A percentile compares a stretch with the other conserved stretches of the same genome.
Evolutionary conservation across 139 green algal genomes (phyloP).

Genomic region (Edaphochlamys debaryana): DNA sequence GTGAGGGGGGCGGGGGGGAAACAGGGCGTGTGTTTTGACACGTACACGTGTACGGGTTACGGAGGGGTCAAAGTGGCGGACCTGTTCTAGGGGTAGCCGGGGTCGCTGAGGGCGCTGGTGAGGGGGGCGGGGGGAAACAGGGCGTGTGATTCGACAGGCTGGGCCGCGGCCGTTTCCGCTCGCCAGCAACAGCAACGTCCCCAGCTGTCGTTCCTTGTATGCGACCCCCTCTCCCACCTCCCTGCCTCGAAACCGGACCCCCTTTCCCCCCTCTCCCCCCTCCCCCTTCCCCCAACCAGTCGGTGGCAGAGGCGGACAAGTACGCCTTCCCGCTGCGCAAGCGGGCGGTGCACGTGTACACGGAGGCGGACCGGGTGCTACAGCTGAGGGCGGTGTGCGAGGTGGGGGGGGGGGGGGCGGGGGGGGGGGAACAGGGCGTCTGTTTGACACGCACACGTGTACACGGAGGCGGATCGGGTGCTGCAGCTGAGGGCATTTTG

Average conservation of each 20-base stretch:
- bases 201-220: no score
- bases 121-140: background rate
- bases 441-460: no score
- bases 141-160: no score
- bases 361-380: constrained; percentile 81
- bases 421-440: no score
- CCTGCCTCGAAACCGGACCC: no score
- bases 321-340: constrained; percentile 79
- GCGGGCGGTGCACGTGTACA: constrained; percentile 85
- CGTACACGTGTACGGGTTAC: no score
- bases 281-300: background rate
- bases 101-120: constrained; percentile 57
- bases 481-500: constrained; percentile 75
- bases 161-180: no score
- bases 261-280: background rate
- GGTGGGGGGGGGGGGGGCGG: constrained; percentile 6
- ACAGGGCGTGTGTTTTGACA: no score
- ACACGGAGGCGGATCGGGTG: constrained; percentile 83
- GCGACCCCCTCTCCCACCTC: no score
- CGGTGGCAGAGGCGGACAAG: constrained; percentile 30
- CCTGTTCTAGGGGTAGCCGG: constrained; percentile 68
- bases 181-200: no score
- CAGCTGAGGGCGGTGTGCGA: constrained; percentile 78
- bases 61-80: constrained; percentile 52
- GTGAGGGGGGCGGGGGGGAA: background rate